Conservation (phyloP, 164 flowering plant species). For the Aristolochia contorta region DNA sequence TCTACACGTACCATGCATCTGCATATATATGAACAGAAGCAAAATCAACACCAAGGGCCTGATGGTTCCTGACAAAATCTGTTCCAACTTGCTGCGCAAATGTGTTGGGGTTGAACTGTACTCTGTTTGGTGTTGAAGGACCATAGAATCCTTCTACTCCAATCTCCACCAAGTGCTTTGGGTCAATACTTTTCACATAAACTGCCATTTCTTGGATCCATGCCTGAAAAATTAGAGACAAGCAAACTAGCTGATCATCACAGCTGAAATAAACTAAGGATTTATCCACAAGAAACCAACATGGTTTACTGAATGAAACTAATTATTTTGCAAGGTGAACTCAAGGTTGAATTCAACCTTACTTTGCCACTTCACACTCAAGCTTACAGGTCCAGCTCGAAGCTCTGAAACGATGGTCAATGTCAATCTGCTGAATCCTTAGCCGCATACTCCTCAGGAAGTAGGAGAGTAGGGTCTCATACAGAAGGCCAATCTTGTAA, state of each 20-base stretch:
- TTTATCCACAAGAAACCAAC: too few species aligned
- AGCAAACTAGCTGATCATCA: not conserved
- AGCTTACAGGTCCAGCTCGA: too few species aligned
- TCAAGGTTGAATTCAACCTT: not conserved
- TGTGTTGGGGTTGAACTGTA: conserved; percentile 67
- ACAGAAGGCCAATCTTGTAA: too few species aligned
- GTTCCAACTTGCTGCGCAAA: conserved; percentile 77
- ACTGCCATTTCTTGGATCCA: conserved; percentile 92
- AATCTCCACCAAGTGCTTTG: conserved; percentile 69
- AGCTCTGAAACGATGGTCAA: too few species aligned
- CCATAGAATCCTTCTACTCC: conserved; percentile 94
- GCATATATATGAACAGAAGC: conserved; percentile 86
- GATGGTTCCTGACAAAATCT: conserved; percentile 84
- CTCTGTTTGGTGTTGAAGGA: conserved; percentile 58
- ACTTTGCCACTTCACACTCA: not conserved
- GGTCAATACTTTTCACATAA: conserved; percentile 68
- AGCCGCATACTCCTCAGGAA: too few species aligned
- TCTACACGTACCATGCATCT: conserved; percentile 58
- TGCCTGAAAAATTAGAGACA: conserved; percentile 19
- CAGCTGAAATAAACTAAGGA: not conserved
- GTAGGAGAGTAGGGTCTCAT: too few species aligned
- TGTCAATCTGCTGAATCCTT: too few species aligned
- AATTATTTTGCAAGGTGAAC: too few species aligned
- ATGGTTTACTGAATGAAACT: too few species aligned
- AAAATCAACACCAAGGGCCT: conserved; percentile 74